Percentiles rank a stretch among this genome's conserved stretches.
Conservation (phyloP, 169 alveolate species). For the Miamiensis avidus region DNA sequence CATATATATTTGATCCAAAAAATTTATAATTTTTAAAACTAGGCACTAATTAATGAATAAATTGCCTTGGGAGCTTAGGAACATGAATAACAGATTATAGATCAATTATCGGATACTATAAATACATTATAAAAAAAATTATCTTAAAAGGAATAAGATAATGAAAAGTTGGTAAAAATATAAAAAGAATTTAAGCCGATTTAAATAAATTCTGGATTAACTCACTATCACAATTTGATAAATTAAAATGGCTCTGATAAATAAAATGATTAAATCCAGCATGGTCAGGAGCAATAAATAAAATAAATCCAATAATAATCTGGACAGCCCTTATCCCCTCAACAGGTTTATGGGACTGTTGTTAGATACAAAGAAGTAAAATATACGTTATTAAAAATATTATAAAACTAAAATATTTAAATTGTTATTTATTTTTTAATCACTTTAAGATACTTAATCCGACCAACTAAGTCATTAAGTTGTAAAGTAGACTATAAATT, state of each 20-base stretch:
- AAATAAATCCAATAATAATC: too few species aligned
- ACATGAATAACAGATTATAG: not conserved
- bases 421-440: too few species aligned
- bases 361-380: not conserved
- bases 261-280: too few species aligned
- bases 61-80: not conserved
- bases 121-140: not conserved
- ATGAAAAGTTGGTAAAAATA: not conserved
- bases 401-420: too few species aligned
- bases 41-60: not conserved
- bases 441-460: not conserved
- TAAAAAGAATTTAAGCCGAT: not conserved
- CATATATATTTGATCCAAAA: too few species aligned
- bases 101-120: not conserved
- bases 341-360: not conserved
- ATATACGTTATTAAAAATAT: not conserved
- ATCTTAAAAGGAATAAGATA: too few species aligned
- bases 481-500: not conserved
- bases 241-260: too few species aligned
- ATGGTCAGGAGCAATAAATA: too few species aligned
- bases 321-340: too few species aligned
- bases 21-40: too few species aligned
- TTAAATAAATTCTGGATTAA: too few species aligned
- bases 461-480: not conserved
- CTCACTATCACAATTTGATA: too few species aligned